phyloP scores from a whole-genome alignment of 75 land plant genomes.

The Cunninghamia lanceolata region DNA sequence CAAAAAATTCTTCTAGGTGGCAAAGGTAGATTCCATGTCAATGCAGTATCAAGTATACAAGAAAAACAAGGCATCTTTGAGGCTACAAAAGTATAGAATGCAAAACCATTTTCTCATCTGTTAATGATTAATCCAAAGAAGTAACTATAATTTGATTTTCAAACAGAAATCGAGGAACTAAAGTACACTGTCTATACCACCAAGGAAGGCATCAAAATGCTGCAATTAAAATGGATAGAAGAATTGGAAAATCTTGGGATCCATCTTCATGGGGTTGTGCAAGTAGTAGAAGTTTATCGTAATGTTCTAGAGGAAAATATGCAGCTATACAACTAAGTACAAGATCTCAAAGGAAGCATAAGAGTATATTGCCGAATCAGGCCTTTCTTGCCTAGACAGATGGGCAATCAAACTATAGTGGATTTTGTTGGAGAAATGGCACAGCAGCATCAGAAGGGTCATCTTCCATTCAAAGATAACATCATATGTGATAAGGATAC shows the following conservation, averaged over 20 bases:
- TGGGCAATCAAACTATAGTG: slow-evolving; percentile 31
- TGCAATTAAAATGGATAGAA: slow-evolving; percentile 36
- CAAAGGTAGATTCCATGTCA: no score
- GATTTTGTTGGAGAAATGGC: slow-evolving; percentile 67
- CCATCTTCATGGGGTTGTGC: slow-evolving; percentile 47
- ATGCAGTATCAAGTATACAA: no score
- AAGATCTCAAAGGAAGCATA: slow-evolving; percentile 82
- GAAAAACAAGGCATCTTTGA: neutral
- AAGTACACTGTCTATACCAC: slow-evolving; percentile 29
- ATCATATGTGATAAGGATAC: no score
- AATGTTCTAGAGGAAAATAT: slow-evolving; percentile 78
- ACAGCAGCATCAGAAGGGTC: no score
- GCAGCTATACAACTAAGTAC: slow-evolving; percentile 78
- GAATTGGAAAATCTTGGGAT: slow-evolving; percentile 34
- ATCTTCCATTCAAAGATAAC: no score
- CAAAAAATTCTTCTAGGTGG: no score
- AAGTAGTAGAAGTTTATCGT: slow-evolving; percentile 54
- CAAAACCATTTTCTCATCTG: neutral
- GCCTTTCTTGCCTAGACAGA: slow-evolving; percentile 52
- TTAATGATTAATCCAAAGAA: neutral
- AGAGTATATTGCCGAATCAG: slow-evolving; percentile 78
- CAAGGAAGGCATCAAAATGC: slow-evolving; percentile 25
- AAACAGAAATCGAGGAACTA: slow-evolving; percentile 24
- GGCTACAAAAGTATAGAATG: neutral
- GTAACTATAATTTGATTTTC: neutral